A percentile compares a stretch with the other conserved stretches of the same genome.
Evolutionary conservation across 305 asterid species (phyloP).

Genomic region (Fraxinus albicans): DNA sequence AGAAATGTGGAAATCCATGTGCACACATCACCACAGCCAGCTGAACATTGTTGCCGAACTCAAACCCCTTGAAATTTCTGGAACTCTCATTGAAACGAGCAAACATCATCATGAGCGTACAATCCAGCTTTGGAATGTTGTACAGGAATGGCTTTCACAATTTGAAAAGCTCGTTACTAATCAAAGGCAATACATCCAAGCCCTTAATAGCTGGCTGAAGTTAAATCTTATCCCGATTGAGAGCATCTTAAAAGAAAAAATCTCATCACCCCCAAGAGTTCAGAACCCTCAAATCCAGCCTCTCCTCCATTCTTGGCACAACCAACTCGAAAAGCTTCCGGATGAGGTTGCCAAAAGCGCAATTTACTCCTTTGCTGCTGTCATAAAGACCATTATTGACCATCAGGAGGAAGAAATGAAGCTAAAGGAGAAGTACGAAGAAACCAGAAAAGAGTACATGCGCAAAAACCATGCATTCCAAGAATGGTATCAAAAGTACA

Average conservation of each 20-base stretch:
- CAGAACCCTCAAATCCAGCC: constrained; percentile 71
- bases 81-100: constrained; percentile 66
- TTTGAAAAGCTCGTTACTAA: constrained; percentile 70
- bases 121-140: constrained; percentile 60
- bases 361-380: constrained; percentile 71
- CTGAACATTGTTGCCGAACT: constrained; percentile 61
- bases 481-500: constrained; percentile 82
- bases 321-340: constrained; percentile 84
- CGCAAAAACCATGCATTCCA: constrained; percentile 76
- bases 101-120: constrained; percentile 80
- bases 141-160: constrained; percentile 74
- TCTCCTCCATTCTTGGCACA: constrained; percentile 79
- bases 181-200: constrained; percentile 61
- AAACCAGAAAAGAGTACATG: constrained; percentile 66
- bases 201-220: constrained; percentile 80
- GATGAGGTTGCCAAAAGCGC: constrained; percentile 85
- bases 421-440: constrained; percentile 83
- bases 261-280: constrained; percentile 61
- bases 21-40: constrained; percentile 69
- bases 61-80: constrained; percentile 63
- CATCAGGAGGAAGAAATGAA: constrained; percentile 94
- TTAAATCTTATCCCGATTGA: constrained; percentile 85
- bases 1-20: constrained; percentile 87
- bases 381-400: constrained; percentile 64
- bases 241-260: constrained; percentile 74